Evolutionary conservation across 2,329 filamentous ascomycete species (phyloP).

Genomic region (Colletotrichum euphorbiae): DNA sequence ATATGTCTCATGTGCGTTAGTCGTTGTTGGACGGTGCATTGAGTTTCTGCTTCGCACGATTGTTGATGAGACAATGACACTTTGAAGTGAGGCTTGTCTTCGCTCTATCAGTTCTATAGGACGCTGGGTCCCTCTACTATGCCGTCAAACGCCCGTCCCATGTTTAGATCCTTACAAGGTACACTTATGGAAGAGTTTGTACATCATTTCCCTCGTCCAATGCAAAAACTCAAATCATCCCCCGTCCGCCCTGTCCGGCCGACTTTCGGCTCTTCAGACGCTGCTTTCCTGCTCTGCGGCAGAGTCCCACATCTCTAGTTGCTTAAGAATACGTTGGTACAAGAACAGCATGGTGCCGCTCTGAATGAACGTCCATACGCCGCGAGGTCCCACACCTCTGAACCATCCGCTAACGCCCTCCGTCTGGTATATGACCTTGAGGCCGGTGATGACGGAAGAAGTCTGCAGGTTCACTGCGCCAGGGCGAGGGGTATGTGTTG

Average conservation of each 20-base stretch:
- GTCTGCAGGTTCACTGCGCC: constrained; percentile 87
- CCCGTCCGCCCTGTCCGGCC: background rate
- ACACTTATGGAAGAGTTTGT: constrained; percentile 37
- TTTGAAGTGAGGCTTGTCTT: constrained; percentile 40
- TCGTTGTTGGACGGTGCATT: too few relatives aligned
- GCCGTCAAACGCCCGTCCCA: constrained; percentile 38
- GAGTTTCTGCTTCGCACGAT: too few relatives aligned
- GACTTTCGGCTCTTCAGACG: constrained; percentile 24
- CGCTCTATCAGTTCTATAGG: constrained; percentile 40
- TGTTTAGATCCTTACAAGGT: constrained; percentile 39
- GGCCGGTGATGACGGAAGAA: constrained; percentile 85
- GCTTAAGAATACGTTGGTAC: constrained; percentile 87
- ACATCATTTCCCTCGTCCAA: constrained; percentile 29
- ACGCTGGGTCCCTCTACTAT: constrained; percentile 34
- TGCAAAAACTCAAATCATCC: constrained; percentile 9
- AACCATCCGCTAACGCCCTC: constrained; percentile 94
- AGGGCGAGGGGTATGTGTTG: constrained; percentile 82
- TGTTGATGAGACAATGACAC: background rate
- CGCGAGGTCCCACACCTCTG: constrained; percentile 89
- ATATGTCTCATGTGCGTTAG: background rate
- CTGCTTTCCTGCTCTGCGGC: constrained; percentile 27
- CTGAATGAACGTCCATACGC: constrained; percentile 97
- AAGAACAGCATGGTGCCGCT: constrained; percentile 96
- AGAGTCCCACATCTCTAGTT: constrained; percentile 70
- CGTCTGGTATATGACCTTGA: constrained; percentile 88